phyloP scores from a whole-genome alignment of 169 alveolate genomes.

The Eimeria brunetti region DNA sequence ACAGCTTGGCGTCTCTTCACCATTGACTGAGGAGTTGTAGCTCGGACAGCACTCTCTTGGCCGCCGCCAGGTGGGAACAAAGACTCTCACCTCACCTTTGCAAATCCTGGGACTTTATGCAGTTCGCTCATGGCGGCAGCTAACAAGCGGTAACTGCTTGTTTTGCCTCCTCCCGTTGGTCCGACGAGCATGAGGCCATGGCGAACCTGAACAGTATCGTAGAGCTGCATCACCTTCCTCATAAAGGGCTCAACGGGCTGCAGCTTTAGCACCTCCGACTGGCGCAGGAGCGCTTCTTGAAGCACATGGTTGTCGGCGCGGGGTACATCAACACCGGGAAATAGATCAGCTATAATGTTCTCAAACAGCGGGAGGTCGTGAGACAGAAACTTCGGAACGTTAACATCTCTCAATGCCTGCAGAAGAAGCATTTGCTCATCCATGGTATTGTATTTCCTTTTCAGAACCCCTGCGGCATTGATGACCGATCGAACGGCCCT shows the following conservation, averaged over 20 bases:
- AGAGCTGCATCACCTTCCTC: slow-evolving; percentile 93
- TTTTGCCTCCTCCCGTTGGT: slow-evolving; percentile 98
- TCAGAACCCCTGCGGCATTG: slow-evolving; percentile 79
- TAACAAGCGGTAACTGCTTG: slow-evolving; percentile 91
- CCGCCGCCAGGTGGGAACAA: not conserved
- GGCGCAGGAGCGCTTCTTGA: slow-evolving; percentile 84
- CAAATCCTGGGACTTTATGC: slow-evolving; percentile 59
- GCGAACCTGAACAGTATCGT: slow-evolving; percentile 96
- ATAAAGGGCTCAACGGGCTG: slow-evolving; percentile 92
- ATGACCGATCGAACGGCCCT: slow-evolving; percentile 95
- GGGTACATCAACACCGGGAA: slow-evolving; percentile 95
- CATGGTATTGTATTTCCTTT: slow-evolving; percentile 80
- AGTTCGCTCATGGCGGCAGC: slow-evolving; percentile 87
- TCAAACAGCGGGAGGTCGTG: slow-evolving; percentile 97
- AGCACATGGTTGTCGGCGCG: slow-evolving; percentile 92
- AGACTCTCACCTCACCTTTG: slow-evolving; percentile 34
- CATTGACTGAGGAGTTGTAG: not conserved
- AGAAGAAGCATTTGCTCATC: slow-evolving; percentile 94
- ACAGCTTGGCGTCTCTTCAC: not conserved
- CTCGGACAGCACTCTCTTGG: not conserved
- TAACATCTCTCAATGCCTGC: slow-evolving; percentile 96
- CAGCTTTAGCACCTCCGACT: slow-evolving; percentile 87
- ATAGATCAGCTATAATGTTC: slow-evolving; percentile 95
- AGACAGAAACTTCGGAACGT: slow-evolving; percentile 96
- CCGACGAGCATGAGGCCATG: slow-evolving; percentile 98